Base-by-base conservation (phyloP, 495 filamentous ascomycete genomes). In the Neurospora hispaniola region DNA sequence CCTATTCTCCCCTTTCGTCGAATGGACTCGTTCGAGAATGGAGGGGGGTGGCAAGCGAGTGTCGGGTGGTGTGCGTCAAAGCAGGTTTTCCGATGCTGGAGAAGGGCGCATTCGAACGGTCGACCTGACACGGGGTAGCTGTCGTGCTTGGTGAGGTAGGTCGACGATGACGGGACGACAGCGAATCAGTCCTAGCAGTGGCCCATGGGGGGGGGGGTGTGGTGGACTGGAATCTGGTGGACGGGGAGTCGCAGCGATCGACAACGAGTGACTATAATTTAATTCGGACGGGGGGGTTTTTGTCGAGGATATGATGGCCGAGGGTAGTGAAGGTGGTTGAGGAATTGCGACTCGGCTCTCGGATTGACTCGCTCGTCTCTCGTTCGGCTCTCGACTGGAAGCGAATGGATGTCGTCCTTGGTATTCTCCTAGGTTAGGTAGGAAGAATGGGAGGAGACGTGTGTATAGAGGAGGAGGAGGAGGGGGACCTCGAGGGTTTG, bases 81-180 rank as follows among this genome's bases (percentile, higher is more conserved):
- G 76, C 76, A 76, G 77, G 76, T 74, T 79, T 75, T 74, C 71
- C 68, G 42, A 75, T 73, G 38, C 69, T 71, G 70, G 73, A 74
- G 48, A 38, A 69, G 20, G 54, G 75, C 73, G 72, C 73, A 78
- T 78, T 69, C 54, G 54, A 66, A 27, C 54, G 54, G 54, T 35
- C 54, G 54, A 14, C 54, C 54, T 66, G 7, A 2, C 54, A 66
- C 54, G 14, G 54, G 54, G 54, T 66, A 66, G 54, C 27, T 66
- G 54, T 66, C 54, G 54, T 66, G 54, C 27, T 66, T 66, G 54
- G 54, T 66, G 27, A 66, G 54, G 54, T 1, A 66, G 54, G 54
- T 66, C 54, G 54, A 66, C 54, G 54, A 62, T 27, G 54, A 62
- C 54, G 54, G 23, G 54, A 62, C 12, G 5, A 31, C 54, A 62